These are phyloP conservation scores for Nitzschia sp. DNA, from an alignment of 108 stramenopile species.

Conservation along the genomic window DNA sequence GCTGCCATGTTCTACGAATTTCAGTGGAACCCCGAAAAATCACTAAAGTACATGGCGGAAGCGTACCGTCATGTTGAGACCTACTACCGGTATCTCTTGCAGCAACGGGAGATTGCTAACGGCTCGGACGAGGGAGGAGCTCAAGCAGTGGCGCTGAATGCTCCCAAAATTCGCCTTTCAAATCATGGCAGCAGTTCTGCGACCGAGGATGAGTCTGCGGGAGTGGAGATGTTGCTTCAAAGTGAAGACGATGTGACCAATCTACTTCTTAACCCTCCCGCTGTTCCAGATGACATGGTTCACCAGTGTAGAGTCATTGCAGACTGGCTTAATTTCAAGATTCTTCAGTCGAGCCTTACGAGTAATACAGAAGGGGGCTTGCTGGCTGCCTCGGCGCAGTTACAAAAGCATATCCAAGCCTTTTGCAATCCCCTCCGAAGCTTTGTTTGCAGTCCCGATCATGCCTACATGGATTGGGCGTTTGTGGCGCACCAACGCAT, in stretches of 20 bases:
- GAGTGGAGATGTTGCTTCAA: conserved; percentile 39
- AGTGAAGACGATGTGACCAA: conserved; percentile 6
- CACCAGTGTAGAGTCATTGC: conserved; percentile 80
- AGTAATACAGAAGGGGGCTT: conserved; percentile 43
- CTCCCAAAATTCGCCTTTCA: conserved; percentile 1
- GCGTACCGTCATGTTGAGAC: conserved; percentile 47
- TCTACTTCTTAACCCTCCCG: conserved; percentile 3
- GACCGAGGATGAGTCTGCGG: conserved; percentile 29
- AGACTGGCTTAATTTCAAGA: conserved; percentile 69
- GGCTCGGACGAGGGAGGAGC: background rate
- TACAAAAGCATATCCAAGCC: conserved; percentile 58
- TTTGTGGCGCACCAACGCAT: conserved; percentile 51
- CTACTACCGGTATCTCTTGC: conserved; percentile 47
- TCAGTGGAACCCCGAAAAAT: conserved; percentile 51
- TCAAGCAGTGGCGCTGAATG: background rate
- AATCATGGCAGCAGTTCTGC: background rate
- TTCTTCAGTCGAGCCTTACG: conserved; percentile 41
- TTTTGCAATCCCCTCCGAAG: conserved; percentile 35
- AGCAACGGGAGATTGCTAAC: conserved; percentile 19
- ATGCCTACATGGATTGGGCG: conserved; percentile 46
- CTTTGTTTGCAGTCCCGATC: conserved; percentile 15
- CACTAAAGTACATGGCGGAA: conserved; percentile 46
- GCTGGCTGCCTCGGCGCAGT: conserved; percentile 51
- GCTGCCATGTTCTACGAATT: conserved; percentile 68
- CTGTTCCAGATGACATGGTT: conserved; percentile 46